Conservation (phyloP, 345 rosid species). For the Reutealis trisperma region DNA sequence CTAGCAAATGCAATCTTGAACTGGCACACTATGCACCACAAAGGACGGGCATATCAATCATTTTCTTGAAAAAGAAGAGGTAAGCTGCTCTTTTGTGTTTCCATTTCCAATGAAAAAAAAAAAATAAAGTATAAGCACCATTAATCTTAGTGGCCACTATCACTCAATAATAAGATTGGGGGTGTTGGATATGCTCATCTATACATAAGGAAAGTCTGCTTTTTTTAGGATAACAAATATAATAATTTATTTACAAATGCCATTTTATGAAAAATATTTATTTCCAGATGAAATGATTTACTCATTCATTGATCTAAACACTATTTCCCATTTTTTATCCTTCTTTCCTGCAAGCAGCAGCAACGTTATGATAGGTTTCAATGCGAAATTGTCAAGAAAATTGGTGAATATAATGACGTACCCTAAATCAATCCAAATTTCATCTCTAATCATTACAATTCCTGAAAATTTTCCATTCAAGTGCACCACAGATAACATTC, state of each 20-base stretch:
- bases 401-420: too few relatives aligned
- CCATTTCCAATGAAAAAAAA: neutral
- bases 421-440: too few relatives aligned
- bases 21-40: neutral
- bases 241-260: too few relatives aligned
- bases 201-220: neutral
- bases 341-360: too few relatives aligned
- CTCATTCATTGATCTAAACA: too few relatives aligned
- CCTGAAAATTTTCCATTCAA: neutral
- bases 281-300: too few relatives aligned
- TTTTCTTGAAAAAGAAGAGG: conserved; percentile 6
- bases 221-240: too few relatives aligned
- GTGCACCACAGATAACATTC: neutral
- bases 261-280: too few relatives aligned
- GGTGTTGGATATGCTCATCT: neutral
- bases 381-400: too few relatives aligned
- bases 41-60: neutral
- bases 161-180: neutral
- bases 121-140: neutral
- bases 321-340: too few relatives aligned
- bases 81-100: neutral
- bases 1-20: neutral
- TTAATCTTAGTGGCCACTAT: neutral
- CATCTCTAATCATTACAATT: neutral
- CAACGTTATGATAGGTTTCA: too few relatives aligned